Conservation (phyloP, 2,329 filamentous ascomycete species). For the Monilinia laxa region DNA sequence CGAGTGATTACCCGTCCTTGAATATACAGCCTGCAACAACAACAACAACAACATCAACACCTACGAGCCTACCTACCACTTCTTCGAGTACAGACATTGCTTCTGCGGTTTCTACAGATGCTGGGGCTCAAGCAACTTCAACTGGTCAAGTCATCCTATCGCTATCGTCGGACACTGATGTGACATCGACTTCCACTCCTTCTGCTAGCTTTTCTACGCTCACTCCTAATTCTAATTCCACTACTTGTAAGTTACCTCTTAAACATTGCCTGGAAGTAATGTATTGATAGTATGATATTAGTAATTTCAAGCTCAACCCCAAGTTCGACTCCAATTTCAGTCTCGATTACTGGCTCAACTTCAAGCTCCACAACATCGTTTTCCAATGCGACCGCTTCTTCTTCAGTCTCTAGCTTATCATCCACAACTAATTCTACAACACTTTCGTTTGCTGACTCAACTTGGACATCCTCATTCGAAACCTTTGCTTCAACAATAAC, state of each 20-base stretch:
- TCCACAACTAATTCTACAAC: constrained; percentile 23
- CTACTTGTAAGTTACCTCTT: constrained; percentile 34
- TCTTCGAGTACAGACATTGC: constrained; percentile 11
- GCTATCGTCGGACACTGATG: constrained; percentile 29
- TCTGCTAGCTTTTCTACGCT: constrained; percentile 36
- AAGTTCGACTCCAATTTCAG: constrained; percentile 15
- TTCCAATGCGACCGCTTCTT: constrained; percentile 22
- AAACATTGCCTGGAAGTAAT: constrained; percentile 16
- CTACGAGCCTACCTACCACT: constrained; percentile 6
- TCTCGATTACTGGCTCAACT: constrained; percentile 10
- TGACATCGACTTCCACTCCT: constrained; percentile 34
- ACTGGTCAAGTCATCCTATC: constrained; percentile 30
- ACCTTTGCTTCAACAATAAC: constrained; percentile 21
- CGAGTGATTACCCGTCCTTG: constrained; percentile 18
- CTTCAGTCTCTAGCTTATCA: constrained; percentile 24
- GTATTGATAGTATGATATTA: constrained; percentile 27
- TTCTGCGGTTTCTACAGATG: constrained; percentile 12
- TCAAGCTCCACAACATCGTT: constrained; percentile 24
- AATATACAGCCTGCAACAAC: constrained; percentile 23
- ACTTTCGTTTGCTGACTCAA: constrained; percentile 9
- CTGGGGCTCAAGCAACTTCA: constrained; percentile 21
- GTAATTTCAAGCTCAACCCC: constrained; percentile 38
- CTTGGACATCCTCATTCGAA: constrained; percentile 26
- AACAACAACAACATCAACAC: constrained; percentile 22
- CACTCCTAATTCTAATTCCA: constrained; percentile 38